Percentiles rank a stretch among this genome's conserved stretches.
Evolutionary conservation across 164 flowering plant species (phyloP).

Genomic region (Macadamia integrifolia): DNA sequence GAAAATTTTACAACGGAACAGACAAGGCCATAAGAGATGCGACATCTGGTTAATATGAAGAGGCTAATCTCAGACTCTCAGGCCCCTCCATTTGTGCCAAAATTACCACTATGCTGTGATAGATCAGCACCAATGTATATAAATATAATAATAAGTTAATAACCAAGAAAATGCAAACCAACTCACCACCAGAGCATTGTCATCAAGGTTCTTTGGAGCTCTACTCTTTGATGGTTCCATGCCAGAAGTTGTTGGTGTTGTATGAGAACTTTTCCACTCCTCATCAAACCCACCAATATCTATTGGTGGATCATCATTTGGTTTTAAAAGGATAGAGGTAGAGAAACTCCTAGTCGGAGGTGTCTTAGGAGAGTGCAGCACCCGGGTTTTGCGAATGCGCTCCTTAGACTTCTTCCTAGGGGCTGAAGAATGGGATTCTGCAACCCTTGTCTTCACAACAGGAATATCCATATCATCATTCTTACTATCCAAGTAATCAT

Average conservation of each 20-base stretch:
- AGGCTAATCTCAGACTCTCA: neutral
- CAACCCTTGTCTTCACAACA: conserved; percentile 26
- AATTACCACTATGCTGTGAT: neutral
- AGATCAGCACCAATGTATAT: neutral
- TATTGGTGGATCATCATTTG: conserved; percentile 34
- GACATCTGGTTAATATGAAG: neutral
- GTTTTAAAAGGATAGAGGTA: conserved; percentile 28
- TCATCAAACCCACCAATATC: conserved; percentile 51
- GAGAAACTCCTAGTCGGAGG: conserved; percentile 38
- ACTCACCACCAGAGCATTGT: conserved; percentile 44
- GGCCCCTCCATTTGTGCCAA: neutral
- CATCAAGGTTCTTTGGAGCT: conserved; percentile 41
- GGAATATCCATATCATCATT: conserved; percentile 66
- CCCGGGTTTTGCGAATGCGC: conserved; percentile 33
- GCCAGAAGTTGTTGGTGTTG: conserved; percentile 34
- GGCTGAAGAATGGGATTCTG: conserved; percentile 29
- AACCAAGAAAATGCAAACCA: conserved; percentile 3
- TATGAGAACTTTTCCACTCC: conserved; percentile 36
- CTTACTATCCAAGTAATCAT: conserved; percentile 56
- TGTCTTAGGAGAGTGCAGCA: conserved; percentile 51
- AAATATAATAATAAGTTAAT: neutral
- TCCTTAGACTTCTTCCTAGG: conserved; percentile 47
- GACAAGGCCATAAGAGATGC: neutral
- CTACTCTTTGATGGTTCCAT: conserved; percentile 48
- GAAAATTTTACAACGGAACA: too few species aligned